These are phyloP conservation scores for Fusarium sp. DNA, from an alignment of 2,329 filamentous ascomycete species.

Conservation along the genomic window DNA sequence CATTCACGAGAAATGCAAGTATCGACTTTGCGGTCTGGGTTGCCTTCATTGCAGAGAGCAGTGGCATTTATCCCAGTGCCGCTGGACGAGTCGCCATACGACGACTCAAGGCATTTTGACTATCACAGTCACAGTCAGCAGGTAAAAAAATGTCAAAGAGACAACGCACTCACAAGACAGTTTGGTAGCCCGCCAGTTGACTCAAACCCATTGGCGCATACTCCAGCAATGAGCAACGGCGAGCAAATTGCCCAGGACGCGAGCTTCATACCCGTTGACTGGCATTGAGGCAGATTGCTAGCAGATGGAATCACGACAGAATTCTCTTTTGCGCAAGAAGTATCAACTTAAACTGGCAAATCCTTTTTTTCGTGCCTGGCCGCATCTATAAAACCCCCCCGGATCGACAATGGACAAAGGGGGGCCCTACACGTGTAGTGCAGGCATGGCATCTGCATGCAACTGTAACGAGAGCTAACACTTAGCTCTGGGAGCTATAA, in stretches of 20 bases:
- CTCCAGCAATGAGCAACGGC: conserved; percentile 24
- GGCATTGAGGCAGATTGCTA: conserved; percentile 22
- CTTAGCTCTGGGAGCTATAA: conserved; percentile 3
- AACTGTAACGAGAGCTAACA: conserved; percentile 25
- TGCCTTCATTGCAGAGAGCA: conserved; percentile 24
- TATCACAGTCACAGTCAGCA: conserved; percentile 2
- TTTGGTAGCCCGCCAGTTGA: conserved; percentile 17
- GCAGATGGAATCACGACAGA: neutral
- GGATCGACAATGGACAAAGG: conserved; percentile 18
- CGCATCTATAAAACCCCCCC: conserved; percentile 15
- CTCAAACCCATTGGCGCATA: conserved; percentile 15
- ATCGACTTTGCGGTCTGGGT: conserved; percentile 7
- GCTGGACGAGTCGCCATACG: neutral
- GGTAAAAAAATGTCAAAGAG: neutral
- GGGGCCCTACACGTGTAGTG: conserved; percentile 11
- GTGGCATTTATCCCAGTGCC: conserved; percentile 3
- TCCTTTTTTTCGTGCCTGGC: neutral
- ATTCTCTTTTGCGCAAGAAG: neutral
- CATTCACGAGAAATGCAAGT: conserved; percentile 29
- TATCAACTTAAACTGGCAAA: neutral
- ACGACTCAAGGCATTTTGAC: conserved; percentile 17
- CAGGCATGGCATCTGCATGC: conserved; percentile 11
- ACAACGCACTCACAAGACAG: conserved; percentile 16
- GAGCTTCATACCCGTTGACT: conserved; percentile 33
- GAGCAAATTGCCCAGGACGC: conserved; percentile 31